Conservation (phyloP, 805 yeast species). For the Yamadazyma olivae region DNA sequence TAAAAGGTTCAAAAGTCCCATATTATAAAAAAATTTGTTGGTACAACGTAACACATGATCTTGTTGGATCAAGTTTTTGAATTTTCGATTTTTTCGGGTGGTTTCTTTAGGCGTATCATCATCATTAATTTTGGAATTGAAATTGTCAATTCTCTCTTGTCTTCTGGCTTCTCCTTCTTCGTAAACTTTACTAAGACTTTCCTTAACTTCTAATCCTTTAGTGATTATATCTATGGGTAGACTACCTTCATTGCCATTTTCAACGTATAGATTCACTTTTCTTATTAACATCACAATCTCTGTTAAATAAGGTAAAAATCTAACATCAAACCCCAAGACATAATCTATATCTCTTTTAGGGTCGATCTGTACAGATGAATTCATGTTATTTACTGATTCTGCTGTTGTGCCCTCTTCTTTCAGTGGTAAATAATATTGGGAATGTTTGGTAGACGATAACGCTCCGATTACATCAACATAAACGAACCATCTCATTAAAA, state of each 20-base stretch:
- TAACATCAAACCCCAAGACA: constrained; percentile 63
- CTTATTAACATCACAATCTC: constrained; percentile 40
- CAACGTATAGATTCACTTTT: constrained; percentile 21
- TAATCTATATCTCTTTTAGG: constrained; percentile 51
- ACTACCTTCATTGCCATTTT: constrained; percentile 1
- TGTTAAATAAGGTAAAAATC: constrained; percentile 55
- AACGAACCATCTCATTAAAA: constrained; percentile 66
- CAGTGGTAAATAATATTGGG: constrained; percentile 26
- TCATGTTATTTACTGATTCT: constrained; percentile 16
- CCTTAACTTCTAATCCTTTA: constrained; percentile 26
- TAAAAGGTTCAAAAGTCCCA: constrained; percentile 55
- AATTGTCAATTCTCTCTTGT: constrained; percentile 19
- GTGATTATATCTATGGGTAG: constrained; percentile 19
- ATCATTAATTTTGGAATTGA: constrained; percentile 9
- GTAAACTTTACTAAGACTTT: constrained; percentile 16
- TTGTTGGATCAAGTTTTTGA: constrained; percentile 22
- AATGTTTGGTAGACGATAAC: constrained; percentile 49
- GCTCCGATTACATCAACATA: constrained; percentile 65
- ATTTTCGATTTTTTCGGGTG: constrained; percentile 3
- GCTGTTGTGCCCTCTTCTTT: constrained; percentile 18
- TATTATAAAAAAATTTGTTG: constrained; percentile 49
- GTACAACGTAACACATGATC: constrained; percentile 42
- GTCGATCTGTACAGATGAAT: constrained; percentile 14
- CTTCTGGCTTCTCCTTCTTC: constrained; percentile 26
- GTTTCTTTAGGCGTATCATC: constrained; percentile 1